These are phyloP conservation scores for Sclerotinia trifoliorum DNA, from an alignment of 2,329 filamentous ascomycete genomes.

Conservation along the genomic window DNA sequence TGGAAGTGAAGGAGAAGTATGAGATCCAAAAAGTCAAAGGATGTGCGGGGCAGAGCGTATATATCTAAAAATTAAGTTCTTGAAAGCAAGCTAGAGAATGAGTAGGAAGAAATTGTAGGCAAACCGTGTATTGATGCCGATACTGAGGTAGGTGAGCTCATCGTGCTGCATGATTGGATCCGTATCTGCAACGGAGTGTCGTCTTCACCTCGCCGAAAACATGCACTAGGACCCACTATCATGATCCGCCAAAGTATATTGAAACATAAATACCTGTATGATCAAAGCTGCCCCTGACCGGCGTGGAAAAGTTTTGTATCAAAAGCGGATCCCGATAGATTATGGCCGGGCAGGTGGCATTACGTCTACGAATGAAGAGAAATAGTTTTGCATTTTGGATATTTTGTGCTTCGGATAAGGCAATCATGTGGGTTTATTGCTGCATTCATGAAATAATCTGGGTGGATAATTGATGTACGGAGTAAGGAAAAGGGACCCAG, in stretches of 20 bases:
- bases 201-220: constrained; percentile 4
- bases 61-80: constrained; percentile 31
- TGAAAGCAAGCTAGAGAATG: constrained; percentile 36
- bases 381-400: constrained; percentile 13
- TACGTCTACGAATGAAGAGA: constrained; percentile 3
- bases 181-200: constrained; percentile 15
- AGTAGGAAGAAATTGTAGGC: constrained; percentile 25
- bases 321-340: constrained; percentile 32
- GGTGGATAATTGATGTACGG: constrained; percentile 19
- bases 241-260: constrained; percentile 20
- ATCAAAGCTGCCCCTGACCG: constrained; percentile 29
- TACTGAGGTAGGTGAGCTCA: constrained; percentile 18
- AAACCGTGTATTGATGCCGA: constrained; percentile 3
- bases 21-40: background rate
- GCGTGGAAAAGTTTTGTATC: constrained; percentile 31
- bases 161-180: constrained; percentile 15
- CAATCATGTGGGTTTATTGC: constrained; percentile 27
- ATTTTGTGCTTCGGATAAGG: constrained; percentile 26
- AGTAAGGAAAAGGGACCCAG: constrained; percentile 24
- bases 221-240: constrained; percentile 9
- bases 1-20: constrained; percentile 1
- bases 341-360: background rate
- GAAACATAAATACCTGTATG: constrained; percentile 27
- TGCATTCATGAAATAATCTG: constrained; percentile 20
- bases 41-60: constrained; percentile 27